Conservation (phyloP, 2,329 filamentous ascomycete genomes). For the Fusarium algeriense region DNA sequence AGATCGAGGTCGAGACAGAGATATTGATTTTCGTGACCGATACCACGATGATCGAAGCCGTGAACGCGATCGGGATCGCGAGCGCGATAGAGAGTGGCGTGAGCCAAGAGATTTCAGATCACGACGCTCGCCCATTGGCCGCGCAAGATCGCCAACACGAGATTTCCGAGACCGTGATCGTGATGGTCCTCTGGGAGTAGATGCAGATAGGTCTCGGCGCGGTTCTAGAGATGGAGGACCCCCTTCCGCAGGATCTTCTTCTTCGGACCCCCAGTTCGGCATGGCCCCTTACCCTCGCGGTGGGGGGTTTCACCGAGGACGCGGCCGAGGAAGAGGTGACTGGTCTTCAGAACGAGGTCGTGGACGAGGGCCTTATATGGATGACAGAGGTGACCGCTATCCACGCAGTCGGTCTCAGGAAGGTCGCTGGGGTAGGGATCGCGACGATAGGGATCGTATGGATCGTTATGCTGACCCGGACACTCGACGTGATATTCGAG, state of each 20-base stretch:
- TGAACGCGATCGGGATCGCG: slow-evolving; percentile 69
- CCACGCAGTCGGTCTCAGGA: slow-evolving; percentile 75
- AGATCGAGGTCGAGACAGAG: slow-evolving; percentile 70
- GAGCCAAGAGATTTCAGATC: slow-evolving; percentile 55
- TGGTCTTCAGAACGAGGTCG: slow-evolving; percentile 63
- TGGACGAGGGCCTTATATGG: slow-evolving; percentile 66
- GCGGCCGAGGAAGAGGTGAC: slow-evolving; percentile 61
- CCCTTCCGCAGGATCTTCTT: slow-evolving; percentile 76
- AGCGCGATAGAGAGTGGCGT: slow-evolving; percentile 63
- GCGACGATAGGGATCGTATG: slow-evolving; percentile 66
- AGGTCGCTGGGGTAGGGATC: slow-evolving; percentile 68
- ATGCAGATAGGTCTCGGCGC: slow-evolving; percentile 74
- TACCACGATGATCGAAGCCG: slow-evolving; percentile 71
- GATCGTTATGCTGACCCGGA: slow-evolving; percentile 59
- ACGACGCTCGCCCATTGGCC: slow-evolving; percentile 69
- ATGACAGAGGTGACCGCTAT: slow-evolving; percentile 72
- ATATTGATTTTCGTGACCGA: slow-evolving; percentile 69
- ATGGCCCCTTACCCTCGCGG: slow-evolving; percentile 65
- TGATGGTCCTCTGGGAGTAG: slow-evolving; percentile 71
- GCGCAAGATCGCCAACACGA: slow-evolving; percentile 74
- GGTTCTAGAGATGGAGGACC: slow-evolving; percentile 78
- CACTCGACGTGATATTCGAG: slow-evolving; percentile 58
- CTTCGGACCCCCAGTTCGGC: slow-evolving; percentile 74
- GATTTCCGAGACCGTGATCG: slow-evolving; percentile 72
- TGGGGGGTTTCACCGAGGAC: slow-evolving; percentile 67